Evolutionary conservation across 805 yeast species (phyloP).

Genomic region (Jamesozyma rosinii): DNA sequence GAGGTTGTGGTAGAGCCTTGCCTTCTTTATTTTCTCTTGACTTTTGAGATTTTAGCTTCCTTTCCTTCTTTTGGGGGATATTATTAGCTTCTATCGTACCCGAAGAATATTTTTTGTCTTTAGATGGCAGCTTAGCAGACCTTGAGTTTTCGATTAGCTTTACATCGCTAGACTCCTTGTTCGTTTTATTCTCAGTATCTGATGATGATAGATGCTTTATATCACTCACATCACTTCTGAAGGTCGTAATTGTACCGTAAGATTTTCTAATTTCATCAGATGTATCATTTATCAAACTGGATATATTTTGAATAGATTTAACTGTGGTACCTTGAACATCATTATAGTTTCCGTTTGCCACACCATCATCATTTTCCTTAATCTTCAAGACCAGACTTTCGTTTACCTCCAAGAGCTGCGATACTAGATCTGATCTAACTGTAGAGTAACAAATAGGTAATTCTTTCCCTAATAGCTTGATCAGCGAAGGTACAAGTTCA

Average conservation of each 20-base stretch:
- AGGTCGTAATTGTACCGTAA: conserved; percentile 27
- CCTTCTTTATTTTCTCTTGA: neutral
- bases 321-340: neutral
- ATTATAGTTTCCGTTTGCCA: neutral
- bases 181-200: conserved; percentile 1
- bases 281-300: neutral
- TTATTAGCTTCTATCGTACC: neutral
- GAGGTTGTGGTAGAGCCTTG: conserved; percentile 2
- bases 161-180: neutral
- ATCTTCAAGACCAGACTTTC: conserved; percentile 12
- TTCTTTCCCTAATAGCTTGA: conserved; percentile 9
- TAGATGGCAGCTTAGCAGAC: neutral
- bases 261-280: conserved; percentile 7
- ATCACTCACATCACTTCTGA: conserved; percentile 26
- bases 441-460: conserved; percentile 21
- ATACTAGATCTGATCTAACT: conserved; percentile 15
- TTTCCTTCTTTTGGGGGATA: neutral
- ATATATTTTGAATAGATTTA: neutral
- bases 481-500: conserved; percentile 7
- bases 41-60: neutral
- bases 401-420: conserved; percentile 16
- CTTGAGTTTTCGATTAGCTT: neutral
- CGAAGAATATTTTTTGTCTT: neutral
- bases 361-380: neutral
- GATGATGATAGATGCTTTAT: conserved; percentile 4